These are phyloP conservation scores for Rhizoclosmatium globosum DNA, from an alignment of 192 early-diverging fungal genomes.

Conservation along the genomic window DNA sequence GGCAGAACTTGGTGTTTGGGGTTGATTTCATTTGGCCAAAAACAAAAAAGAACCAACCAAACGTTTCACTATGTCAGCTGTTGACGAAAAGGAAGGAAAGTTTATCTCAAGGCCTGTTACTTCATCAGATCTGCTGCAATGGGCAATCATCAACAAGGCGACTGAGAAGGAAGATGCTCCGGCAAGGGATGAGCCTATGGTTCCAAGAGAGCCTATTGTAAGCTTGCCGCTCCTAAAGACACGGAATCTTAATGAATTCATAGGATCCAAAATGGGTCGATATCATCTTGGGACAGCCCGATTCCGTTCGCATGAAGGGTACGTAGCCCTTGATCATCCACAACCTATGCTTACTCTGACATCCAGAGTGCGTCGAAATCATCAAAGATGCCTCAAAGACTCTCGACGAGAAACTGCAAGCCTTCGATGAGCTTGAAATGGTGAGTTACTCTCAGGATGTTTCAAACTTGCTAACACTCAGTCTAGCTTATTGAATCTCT, in stretches of 20 bases:
- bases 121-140: slow-evolving; percentile 76
- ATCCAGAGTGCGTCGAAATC: slow-evolving; percentile 75
- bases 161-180: slow-evolving; percentile 76
- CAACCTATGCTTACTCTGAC: background rate
- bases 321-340: background rate
- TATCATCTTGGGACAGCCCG: slow-evolving; percentile 91
- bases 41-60: slow-evolving; percentile 26
- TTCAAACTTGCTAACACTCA: background rate
- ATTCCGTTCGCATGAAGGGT: slow-evolving; percentile 84
- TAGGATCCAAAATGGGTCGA: slow-evolving; percentile 90
- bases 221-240: background rate
- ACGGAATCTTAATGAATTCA: background rate
- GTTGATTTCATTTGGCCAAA: background rate
- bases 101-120: slow-evolving; percentile 40
- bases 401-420: slow-evolving; percentile 74
- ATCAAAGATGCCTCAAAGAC: slow-evolving; percentile 66
- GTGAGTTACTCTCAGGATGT: slow-evolving; percentile 13
- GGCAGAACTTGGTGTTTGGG: background rate
- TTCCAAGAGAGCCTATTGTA: slow-evolving; percentile 36
- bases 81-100: slow-evolving; percentile 23
- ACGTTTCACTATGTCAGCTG: slow-evolving; percentile 17
- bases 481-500: slow-evolving; percentile 77
- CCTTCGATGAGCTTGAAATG: slow-evolving; percentile 94
- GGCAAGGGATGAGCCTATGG: slow-evolving; percentile 1
- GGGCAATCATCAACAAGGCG: slow-evolving; percentile 80